Percentiles rank a stretch among this genome's conserved stretches.
Evolutionary conservation across 2,329 filamentous ascomycete species (phyloP).

Genomic region (Ceratocystis cacaofunesta): DNA sequence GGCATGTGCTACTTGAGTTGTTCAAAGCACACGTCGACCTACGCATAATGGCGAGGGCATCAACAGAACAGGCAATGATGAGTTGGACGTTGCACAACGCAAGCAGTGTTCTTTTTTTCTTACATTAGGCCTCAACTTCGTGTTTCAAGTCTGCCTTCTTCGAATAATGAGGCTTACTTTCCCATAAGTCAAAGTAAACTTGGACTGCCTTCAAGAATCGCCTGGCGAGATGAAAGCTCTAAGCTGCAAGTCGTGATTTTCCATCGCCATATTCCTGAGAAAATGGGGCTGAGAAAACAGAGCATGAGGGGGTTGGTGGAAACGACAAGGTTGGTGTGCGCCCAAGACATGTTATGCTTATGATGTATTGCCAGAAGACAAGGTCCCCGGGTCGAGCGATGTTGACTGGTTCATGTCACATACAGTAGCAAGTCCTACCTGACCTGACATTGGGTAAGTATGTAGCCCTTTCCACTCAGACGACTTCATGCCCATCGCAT

Average conservation of each 20-base stretch:
- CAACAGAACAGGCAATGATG: neutral
- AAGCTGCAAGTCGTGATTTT: neutral
- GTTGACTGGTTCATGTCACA: neutral
- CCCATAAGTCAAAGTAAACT: no score
- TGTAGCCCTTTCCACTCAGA: neutral
- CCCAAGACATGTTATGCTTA: neutral
- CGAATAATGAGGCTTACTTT: neutral
- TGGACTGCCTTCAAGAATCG: neutral
- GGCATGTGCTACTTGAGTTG: neutral
- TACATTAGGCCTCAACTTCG: neutral
- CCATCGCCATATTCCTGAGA: neutral
- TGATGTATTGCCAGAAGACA: neutral
- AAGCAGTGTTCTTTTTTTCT: neutral
- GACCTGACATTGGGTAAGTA: neutral
- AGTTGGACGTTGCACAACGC: neutral
- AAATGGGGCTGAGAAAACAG: neutral
- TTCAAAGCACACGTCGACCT: neutral
- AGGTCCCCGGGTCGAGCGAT: neutral
- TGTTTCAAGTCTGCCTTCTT: neutral
- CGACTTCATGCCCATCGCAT: neutral
- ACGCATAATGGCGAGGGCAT: neutral
- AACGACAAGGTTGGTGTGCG: neutral
- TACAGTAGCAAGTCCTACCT: neutral
- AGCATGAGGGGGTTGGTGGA: neutral
- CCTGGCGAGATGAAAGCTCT: neutral